Conservation (phyloP, 306 rosid genomes). For the Arachis stenosperma region DNA sequence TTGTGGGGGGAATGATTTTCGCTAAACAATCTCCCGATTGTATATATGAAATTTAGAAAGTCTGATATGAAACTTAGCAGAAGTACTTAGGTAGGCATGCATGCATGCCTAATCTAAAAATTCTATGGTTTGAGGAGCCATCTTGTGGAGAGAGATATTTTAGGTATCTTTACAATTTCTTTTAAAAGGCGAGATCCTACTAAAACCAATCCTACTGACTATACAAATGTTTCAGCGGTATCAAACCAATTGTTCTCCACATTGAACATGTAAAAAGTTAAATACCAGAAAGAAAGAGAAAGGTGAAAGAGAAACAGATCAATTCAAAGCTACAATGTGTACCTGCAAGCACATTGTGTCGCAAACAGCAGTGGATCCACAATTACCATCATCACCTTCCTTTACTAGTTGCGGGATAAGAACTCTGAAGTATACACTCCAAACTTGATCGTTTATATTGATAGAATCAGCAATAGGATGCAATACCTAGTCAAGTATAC, state of each 20-base stretch:
- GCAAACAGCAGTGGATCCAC: slow-evolving; percentile 85
- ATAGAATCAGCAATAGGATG: slow-evolving; percentile 75
- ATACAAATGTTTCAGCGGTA: not conserved
- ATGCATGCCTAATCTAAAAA: not conserved
- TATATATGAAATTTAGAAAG: not conserved
- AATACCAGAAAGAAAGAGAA: slow-evolving; percentile 11
- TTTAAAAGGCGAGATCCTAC: not conserved
- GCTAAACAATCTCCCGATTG: not conserved
- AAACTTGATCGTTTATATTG: slow-evolving; percentile 75
- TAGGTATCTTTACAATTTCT: slow-evolving; percentile 3
- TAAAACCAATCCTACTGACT: not conserved
- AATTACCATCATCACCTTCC: slow-evolving; percentile 91
- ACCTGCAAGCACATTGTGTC: slow-evolving; percentile 97
- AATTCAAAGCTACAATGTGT: slow-evolving; percentile 28
- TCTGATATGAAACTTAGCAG: not conserved
- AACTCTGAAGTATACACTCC: slow-evolving; percentile 84
- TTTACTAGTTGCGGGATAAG: slow-evolving; percentile 74
- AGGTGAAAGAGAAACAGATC: slow-evolving; percentile 1
- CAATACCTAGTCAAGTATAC: slow-evolving; percentile 65
- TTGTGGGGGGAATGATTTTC: not conserved
- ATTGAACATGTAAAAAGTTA: not conserved
- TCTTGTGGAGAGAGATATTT: not conserved
- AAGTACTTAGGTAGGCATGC: not conserved
- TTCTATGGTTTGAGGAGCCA: not conserved
- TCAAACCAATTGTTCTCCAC: slow-evolving; percentile 15